These are phyloP conservation scores for Cercis canadensis DNA, from an alignment of 306 rosid genomes.

Conservation along the genomic window DNA sequence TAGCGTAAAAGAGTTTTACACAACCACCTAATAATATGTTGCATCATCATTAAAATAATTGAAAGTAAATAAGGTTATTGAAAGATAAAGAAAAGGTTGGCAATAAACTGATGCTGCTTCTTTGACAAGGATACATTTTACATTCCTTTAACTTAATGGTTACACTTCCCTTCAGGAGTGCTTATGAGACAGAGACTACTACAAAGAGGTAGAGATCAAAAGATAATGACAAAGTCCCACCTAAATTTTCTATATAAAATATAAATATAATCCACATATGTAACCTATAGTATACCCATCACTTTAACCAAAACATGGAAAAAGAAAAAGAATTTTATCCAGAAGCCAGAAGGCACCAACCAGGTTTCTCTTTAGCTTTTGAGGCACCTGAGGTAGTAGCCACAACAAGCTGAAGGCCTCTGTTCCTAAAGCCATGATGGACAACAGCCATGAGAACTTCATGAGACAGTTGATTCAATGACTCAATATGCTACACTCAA, in stretches of 20 bases:
- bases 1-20: no score
- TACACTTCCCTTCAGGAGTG: constrained; percentile 49
- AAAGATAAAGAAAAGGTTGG: no score
- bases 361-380: constrained; percentile 36
- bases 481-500: constrained; percentile 43
- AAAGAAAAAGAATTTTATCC: constrained; percentile 53
- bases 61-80: no score
- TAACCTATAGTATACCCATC: constrained; percentile 57
- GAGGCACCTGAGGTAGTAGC: constrained; percentile 36
- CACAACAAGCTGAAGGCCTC: constrained; percentile 34
- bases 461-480: constrained; percentile 37
- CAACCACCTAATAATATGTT: no score
- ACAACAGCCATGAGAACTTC: constrained; percentile 34
- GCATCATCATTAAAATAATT: no score
- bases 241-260: constrained; percentile 56
- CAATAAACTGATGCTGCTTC: constrained; percentile 40
- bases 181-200: constrained; percentile 56
- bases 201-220: constrained; percentile 46
- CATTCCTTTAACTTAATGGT: constrained; percentile 55
- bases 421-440: constrained; percentile 33
- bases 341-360: constrained; percentile 42
- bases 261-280: constrained; percentile 55
- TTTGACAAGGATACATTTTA: constrained; percentile 50
- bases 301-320: constrained; percentile 42
- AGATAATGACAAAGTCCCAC: constrained; percentile 41